phyloP scores from a whole-genome alignment of 2,329 filamentous ascomycete species.

The Parastagonospora avenae region DNA sequence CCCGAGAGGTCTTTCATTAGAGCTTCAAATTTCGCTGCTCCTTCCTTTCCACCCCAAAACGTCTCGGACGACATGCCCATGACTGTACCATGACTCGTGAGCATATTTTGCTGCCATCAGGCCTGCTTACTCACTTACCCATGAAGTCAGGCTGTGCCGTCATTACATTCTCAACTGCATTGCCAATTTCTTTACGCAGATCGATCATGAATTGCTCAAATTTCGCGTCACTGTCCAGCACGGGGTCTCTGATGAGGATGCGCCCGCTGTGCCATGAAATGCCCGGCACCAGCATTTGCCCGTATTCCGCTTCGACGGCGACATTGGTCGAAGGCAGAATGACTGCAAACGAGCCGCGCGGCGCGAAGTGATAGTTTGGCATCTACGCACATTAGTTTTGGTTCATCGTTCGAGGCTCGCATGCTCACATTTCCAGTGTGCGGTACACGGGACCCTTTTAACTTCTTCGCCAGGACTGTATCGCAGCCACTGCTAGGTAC shows the following conservation, averaged over 20 bases:
- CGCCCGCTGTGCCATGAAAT: constrained; percentile 40
- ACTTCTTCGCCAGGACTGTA: neutral
- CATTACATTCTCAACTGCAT: constrained; percentile 32
- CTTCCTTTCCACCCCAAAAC: constrained; percentile 40
- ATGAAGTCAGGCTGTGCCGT: constrained; percentile 36
- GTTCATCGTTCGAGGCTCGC: too few relatives aligned
- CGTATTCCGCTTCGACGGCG: constrained; percentile 43
- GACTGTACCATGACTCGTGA: constrained; percentile 3
- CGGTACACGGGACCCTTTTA: neutral
- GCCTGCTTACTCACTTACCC: constrained; percentile 4
- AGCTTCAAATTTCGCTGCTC: constrained; percentile 35
- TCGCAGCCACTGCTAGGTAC: neutral
- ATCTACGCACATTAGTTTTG: constrained; percentile 3
- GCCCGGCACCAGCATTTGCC: constrained; percentile 37
- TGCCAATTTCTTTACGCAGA: constrained; percentile 33
- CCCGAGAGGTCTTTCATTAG: constrained; percentile 37
- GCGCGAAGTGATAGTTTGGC: constrained; percentile 16
- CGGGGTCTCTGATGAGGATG: constrained; percentile 38
- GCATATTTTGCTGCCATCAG: neutral
- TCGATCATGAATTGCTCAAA: constrained; percentile 39
- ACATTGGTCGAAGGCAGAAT: constrained; percentile 45
- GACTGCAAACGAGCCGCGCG: constrained; percentile 36
- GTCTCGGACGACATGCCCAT: constrained; percentile 44
- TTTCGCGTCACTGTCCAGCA: constrained; percentile 32
- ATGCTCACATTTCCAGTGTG: too few relatives aligned